Evolutionary conservation across 768 basidiomycete genomes (phyloP).

Genomic region (Naganishia onofrii): DNA sequence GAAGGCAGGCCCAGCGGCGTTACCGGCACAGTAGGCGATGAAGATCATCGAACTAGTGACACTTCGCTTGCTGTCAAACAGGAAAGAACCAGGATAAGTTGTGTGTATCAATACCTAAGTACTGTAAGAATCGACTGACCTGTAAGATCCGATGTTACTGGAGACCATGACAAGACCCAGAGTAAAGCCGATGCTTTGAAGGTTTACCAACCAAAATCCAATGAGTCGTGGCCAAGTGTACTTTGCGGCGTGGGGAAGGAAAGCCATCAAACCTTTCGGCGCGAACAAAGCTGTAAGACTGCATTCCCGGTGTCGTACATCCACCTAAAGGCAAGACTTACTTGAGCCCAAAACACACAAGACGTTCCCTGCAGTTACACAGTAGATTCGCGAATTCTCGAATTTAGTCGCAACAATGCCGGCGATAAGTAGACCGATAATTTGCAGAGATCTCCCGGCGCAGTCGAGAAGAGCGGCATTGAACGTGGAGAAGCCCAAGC

Average conservation of each 20-base stretch:
- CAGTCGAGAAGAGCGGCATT: slow-evolving; percentile 51
- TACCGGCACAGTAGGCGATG: slow-evolving; percentile 48
- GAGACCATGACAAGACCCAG: slow-evolving; percentile 53
- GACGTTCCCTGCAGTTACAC: slow-evolving; percentile 48
- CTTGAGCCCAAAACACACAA: slow-evolving; percentile 31
- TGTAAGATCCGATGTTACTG: slow-evolving; percentile 47
- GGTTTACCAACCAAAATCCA: slow-evolving; percentile 48
- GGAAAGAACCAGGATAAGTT: neutral
- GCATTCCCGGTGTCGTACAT: neutral
- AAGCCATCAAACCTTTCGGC: slow-evolving; percentile 47
- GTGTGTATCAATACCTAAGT: neutral
- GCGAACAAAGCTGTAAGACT: slow-evolving; percentile 34
- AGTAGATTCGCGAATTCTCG: slow-evolving; percentile 45
- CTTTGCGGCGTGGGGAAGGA: slow-evolving; percentile 44
- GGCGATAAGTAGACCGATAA: slow-evolving; percentile 52
- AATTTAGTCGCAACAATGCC: slow-evolving; percentile 48
- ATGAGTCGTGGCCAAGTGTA: slow-evolving; percentile 49
- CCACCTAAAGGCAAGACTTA: neutral
- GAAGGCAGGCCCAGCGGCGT: slow-evolving; percentile 32
- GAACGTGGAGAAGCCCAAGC: slow-evolving; percentile 47
- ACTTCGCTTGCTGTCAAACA: slow-evolving; percentile 19
- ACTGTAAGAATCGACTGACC: neutral
- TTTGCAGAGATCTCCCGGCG: slow-evolving; percentile 50
- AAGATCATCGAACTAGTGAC: slow-evolving; percentile 49
- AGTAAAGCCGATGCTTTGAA: slow-evolving; percentile 50